Evolutionary conservation across 1,139 yeast species (phyloP).

Genomic region (Yamadazyma dendronema): DNA sequence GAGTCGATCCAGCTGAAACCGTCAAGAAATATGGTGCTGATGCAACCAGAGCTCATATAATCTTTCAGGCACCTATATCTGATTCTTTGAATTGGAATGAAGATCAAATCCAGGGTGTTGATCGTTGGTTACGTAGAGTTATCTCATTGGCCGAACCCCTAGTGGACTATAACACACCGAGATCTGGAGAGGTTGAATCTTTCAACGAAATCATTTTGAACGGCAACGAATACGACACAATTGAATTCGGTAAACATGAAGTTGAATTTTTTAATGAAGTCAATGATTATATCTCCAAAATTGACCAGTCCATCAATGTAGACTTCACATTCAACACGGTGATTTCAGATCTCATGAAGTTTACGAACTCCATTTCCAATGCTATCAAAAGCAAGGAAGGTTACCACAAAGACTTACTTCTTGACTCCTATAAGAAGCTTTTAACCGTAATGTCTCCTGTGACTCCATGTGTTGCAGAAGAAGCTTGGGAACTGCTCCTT

Average conservation of each 20-base stretch:
- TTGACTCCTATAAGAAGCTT: conserved; percentile 51
- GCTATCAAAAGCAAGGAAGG: conserved; percentile 30
- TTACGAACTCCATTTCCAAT: conserved; percentile 54
- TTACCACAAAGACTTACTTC: conserved; percentile 27
- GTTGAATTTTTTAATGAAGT: conserved; percentile 55
- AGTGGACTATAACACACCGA: conserved; percentile 3
- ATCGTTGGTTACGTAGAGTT: conserved; percentile 78
- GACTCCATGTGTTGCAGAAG: conserved; percentile 80
- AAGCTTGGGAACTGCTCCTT: conserved; percentile 64
- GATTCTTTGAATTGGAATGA: conserved; percentile 92
- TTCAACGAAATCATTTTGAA: conserved; percentile 21
- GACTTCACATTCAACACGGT: conserved; percentile 76
- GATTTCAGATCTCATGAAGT: conserved; percentile 86
- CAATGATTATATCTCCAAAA: conserved; percentile 46
- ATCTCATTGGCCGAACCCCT: conserved; percentile 35
- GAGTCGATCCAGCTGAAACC: conserved; percentile 84
- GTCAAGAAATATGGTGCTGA: conserved; percentile 87
- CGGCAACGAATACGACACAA: conserved; percentile 15
- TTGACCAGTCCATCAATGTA: conserved; percentile 58
- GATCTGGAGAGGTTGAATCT: background rate
- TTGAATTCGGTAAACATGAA: conserved; percentile 44
- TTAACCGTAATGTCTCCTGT: conserved; percentile 67
- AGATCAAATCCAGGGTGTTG: conserved; percentile 77
- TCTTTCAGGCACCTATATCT: conserved; percentile 89
- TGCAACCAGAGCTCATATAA: conserved; percentile 87